Base-by-base conservation (phyloP, 768 basidiomycete species). In the Termitomyces heimii region DNA sequence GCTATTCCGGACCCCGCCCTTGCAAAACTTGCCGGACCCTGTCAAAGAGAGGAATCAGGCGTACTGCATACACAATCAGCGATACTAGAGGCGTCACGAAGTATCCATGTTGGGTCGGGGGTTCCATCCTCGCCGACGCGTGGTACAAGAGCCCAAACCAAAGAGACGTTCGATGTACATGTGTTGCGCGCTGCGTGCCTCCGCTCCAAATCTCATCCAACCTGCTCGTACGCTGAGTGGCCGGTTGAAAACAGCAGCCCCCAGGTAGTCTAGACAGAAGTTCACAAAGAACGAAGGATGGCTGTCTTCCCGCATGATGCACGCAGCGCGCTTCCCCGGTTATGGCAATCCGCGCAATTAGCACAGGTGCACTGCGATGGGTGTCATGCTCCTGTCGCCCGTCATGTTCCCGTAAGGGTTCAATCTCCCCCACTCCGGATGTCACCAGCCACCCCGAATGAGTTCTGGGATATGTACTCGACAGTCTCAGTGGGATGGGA, bases 381-480 rank as follows among this genome's bases (percentile, higher is more conserved):
- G 56, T 53, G 50, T 57, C 56, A 57, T 55, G 14, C 56, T 45
- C 44, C 56, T 57, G 56, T 39, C 56, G 56, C 56, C 56, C 56
- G 56, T 57, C 56, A 57, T 55, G 49, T 37, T 39, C 44, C 43
- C 56, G 5, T 3, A 32, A 57, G 37, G 56, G 28, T 24, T 35
- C 56, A 57, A 45, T 57, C 56, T 57, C 56, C 56, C 51, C 50
- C 56, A 50, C 56, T 43, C 51, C 42, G 56, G 56, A 16, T 46
- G 56, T 35, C 56, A 57, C 56, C 56, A 57, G 56, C 51, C 56
- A 57, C 50, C 56, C 56, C 34, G 26, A 16, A 43, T 50, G 51
- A 37, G 55, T 56, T 59, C 58, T 42, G 40, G 58, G 58, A 56
- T 50, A 49, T 54, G 55, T 42, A 43, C 43, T 48, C 43, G 47